phyloP scores from a whole-genome alignment of 495 filamentous ascomycete species.

The Paragyromitra xinjiangensis region DNA sequence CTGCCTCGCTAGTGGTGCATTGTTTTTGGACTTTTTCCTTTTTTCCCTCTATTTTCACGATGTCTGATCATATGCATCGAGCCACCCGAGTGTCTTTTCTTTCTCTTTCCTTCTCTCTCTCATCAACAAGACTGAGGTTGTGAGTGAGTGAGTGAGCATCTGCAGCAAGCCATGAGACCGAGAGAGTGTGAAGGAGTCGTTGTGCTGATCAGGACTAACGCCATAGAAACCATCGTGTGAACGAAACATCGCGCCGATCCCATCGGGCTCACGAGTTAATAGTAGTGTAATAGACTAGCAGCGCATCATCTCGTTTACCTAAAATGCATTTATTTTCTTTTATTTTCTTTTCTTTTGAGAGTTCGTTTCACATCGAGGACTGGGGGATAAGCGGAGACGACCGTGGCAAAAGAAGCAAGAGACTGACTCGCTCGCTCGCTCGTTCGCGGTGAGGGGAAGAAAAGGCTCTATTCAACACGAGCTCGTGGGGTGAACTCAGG shows the following conservation, averaged over 20 bases:
- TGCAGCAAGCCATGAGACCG: constrained; percentile 36
- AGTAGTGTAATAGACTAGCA: constrained; percentile 6
- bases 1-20: constrained; percentile 37
- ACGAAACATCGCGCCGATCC: constrained; percentile 44
- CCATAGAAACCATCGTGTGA: constrained; percentile 16
- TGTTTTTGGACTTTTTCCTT: constrained; percentile 34
- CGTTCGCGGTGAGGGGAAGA: constrained; percentile 38
- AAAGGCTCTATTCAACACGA: constrained; percentile 42
- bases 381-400: constrained; percentile 31
- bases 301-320: constrained; percentile 41
- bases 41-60: constrained; percentile 34
- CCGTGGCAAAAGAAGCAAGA: constrained; percentile 7
- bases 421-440: too few relatives aligned
- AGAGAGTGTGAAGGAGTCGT: constrained; percentile 6
- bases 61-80: constrained; percentile 53
- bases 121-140: constrained; percentile 33
- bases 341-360: not conserved
- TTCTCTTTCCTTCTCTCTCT: constrained; percentile 8
- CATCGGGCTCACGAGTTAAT: constrained; percentile 44
- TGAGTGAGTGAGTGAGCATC: constrained; percentile 12
- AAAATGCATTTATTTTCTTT: constrained; percentile 31
- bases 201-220: constrained; percentile 19
- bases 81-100: constrained; percentile 36
- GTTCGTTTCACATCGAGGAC: constrained; percentile 41
- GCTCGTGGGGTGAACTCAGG: constrained; percentile 29